These are phyloP conservation scores for Zelonia costaricensis DNA, from an alignment of 208 protist genomes.

Conservation along the genomic window DNA sequence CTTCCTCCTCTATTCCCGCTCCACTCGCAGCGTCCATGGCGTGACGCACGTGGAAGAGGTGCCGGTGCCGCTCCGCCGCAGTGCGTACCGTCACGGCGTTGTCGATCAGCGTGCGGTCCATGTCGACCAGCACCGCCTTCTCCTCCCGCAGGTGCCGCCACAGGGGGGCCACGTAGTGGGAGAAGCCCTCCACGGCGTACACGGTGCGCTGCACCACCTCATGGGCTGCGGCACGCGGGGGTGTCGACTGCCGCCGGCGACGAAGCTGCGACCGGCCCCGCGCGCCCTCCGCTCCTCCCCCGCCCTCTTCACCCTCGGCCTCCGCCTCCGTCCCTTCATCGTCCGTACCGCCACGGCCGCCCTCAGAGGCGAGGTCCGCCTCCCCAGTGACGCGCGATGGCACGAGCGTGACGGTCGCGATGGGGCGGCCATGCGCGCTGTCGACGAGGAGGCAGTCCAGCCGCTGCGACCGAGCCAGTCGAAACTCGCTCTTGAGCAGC, in stretches of 20 bases:
- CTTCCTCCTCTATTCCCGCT: no score
- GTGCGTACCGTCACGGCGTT: conserved; percentile 56
- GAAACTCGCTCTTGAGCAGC: conserved; percentile 69
- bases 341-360: no score
- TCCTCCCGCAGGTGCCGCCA: conserved; percentile 60
- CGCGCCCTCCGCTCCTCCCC: no score
- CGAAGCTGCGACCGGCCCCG: no score
- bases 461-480: conserved; percentile 50
- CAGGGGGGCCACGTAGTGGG: conserved; percentile 59
- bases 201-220: conserved; percentile 35
- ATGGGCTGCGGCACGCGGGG: no score
- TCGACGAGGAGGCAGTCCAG: conserved; percentile 75
- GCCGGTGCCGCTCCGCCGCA: conserved; percentile 20
- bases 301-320: no score
- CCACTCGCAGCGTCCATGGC: conserved; percentile 12
- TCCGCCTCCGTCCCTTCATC: no score
- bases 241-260: no score
- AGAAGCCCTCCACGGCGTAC: conserved; percentile 57
- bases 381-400: conserved; percentile 15
- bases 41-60: conserved; percentile 18
- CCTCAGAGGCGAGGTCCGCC: no score
- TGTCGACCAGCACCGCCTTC: conserved; percentile 73
- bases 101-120: conserved; percentile 87
- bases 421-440: conserved; percentile 36
- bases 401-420: conserved; percentile 54